Conservation (phyloP, 2,329 filamentous ascomycete genomes). For the Pseudonectria foliicola region DNA sequence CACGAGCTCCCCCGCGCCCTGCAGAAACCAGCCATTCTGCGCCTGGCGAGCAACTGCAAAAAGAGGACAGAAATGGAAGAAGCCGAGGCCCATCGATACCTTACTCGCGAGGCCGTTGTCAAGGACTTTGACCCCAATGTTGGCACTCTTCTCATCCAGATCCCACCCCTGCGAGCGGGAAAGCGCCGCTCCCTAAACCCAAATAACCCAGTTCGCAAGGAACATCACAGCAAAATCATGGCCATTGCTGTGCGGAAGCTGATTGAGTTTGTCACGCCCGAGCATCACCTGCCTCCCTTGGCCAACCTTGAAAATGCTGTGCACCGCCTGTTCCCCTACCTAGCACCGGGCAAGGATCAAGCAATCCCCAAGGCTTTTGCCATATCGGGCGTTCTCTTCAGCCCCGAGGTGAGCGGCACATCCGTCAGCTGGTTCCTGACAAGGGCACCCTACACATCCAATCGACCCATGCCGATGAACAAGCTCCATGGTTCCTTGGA, state of each 20-base stretch:
- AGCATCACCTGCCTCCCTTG: conserved; percentile 35
- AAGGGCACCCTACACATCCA: conserved; percentile 38
- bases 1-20: conserved; percentile 63
- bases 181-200: conserved; percentile 17
- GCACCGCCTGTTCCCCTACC: conserved; percentile 40
- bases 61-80: conserved; percentile 37
- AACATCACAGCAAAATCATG: conserved; percentile 37
- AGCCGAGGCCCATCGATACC: conserved; percentile 45
- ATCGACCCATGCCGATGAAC: conserved; percentile 23
- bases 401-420: conserved; percentile 20
- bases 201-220: conserved; percentile 19
- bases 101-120: conserved; percentile 41
- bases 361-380: conserved; percentile 33
- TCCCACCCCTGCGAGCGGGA: conserved; percentile 26
- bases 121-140: conserved; percentile 39
- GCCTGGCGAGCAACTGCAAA: conserved; percentile 48
- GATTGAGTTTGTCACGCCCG: conserved; percentile 44
- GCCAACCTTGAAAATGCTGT: conserved; percentile 39
- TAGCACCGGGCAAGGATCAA: conserved; percentile 19
- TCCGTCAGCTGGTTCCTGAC: conserved; percentile 37
- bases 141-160: conserved; percentile 40
- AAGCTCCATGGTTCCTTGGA: conserved; percentile 18
- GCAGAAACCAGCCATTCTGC: conserved; percentile 55
- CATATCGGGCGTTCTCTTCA: conserved; percentile 32
- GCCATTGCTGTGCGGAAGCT: conserved; percentile 41